Evolutionary conservation across 352 stramenopile species (phyloP), one percentile per base, ranked within the genome.

Genomic region (Sclerospora graminicola): DNA sequence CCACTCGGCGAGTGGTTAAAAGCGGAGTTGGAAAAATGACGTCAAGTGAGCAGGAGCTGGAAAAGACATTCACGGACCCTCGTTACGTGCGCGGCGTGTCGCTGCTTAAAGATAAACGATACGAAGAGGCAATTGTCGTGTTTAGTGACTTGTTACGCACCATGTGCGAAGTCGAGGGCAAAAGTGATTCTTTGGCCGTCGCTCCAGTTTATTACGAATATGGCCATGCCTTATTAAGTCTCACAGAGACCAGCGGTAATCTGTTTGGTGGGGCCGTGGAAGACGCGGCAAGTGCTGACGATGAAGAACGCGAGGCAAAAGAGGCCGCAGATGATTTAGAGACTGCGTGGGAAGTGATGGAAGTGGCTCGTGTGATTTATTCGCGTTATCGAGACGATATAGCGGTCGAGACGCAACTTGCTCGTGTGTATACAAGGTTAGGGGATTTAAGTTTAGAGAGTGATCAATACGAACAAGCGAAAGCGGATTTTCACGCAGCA

Each of bases 281-380:
- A 16, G 49, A 42, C 18, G 44, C 45, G 5, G 30, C 37, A 5
- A 5, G 31, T 6, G 60, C 35, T 5, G 37, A 36, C 13, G 41
- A 44, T 9, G 59, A 44, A 9, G 67, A 86, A 24, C 65, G 50
- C 7, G 76, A 88, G 23, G 56, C 86, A 35, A 70, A 88, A 35
- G 66, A 54, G 57, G 8, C 59, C 56, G 8, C 63, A 63, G 79
- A 89, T 45, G 81, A 93, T 48, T 60, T 93, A 33, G 74, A 93
- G 36, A 61, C 85, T 8, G 81, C 81, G 19, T 93, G 81, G 81
- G 78, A 93, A 56, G 85, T 90, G 68, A 71, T 93, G 31, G 81
- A 93, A 41, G 49, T 90, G 8, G 76, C 81, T 21, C 76, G 81
- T 15, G 76, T 93, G 41, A 82, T 93, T 43, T 86, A 88, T 52